Percentiles rank a stretch among this genome's conserved stretches.
phyloP scores from a whole-genome alignment of 805 yeast species.

The Candida easanensis region DNA sequence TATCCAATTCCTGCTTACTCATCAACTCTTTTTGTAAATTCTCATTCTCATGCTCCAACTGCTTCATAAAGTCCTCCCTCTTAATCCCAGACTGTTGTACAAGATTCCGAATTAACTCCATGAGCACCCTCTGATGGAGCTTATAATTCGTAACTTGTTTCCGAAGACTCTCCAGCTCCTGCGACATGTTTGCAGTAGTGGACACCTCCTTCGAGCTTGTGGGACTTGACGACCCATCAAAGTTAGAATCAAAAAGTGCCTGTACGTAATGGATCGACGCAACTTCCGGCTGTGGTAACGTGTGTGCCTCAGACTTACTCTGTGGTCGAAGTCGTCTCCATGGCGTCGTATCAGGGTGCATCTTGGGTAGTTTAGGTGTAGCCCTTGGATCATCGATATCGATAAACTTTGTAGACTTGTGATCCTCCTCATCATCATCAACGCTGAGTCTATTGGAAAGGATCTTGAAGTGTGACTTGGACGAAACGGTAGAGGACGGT shows the following conservation, averaged over 20 bases:
- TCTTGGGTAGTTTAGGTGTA: slow-evolving; percentile 31
- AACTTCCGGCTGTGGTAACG: slow-evolving; percentile 3
- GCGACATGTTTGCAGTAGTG: slow-evolving; percentile 11
- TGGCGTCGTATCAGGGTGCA: slow-evolving; percentile 35
- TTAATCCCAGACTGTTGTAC: slow-evolving; percentile 19
- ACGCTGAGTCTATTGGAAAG: background rate
- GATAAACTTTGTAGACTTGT: slow-evolving; percentile 18
- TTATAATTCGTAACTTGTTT: slow-evolving; percentile 41
- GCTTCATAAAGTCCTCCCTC: slow-evolving; percentile 22
- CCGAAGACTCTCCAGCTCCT: slow-evolving; percentile 37
- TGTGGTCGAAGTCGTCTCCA: slow-evolving; percentile 32
- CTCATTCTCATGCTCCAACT: slow-evolving; percentile 23
- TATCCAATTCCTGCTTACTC: slow-evolving; percentile 1
- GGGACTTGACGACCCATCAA: slow-evolving; percentile 6
- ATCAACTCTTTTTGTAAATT: slow-evolving; percentile 17
- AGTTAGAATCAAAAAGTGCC: slow-evolving; percentile 21
- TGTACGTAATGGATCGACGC: slow-evolving; percentile 22
- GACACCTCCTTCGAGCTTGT: slow-evolving; percentile 19
- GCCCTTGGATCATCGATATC: slow-evolving; percentile 28
- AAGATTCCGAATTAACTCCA: slow-evolving; percentile 28
- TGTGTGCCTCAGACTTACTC: slow-evolving; percentile 14
- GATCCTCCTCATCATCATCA: slow-evolving; percentile 21
- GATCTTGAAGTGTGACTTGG: slow-evolving; percentile 7
- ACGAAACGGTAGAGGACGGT: background rate
- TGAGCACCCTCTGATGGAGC: slow-evolving; percentile 32